Conservation (phyloP, 345 rosid genomes). For the Triadica sebifera region DNA sequence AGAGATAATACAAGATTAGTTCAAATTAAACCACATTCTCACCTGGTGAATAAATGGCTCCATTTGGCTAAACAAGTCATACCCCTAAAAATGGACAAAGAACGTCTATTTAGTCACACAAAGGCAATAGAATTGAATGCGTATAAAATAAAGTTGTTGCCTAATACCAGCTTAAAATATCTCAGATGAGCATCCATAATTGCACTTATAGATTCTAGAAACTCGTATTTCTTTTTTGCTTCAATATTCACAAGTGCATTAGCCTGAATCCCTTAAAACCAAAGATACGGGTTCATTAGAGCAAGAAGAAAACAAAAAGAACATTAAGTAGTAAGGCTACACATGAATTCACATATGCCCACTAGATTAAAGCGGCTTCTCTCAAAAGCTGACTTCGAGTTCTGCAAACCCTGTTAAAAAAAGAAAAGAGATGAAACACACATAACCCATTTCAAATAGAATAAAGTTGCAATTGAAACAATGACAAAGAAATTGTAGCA, state of each 20-base stretch:
- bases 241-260: constrained; percentile 71
- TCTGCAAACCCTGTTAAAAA: constrained; percentile 64
- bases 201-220: constrained; percentile 86
- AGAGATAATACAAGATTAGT: too few relatives aligned
- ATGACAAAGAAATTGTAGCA: background rate
- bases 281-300: constrained; percentile 35
- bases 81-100: constrained; percentile 54
- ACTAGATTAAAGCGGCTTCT: constrained; percentile 87
- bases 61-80: constrained; percentile 64
- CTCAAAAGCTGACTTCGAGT: constrained; percentile 85
- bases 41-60: constrained; percentile 92
- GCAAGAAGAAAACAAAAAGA: constrained; percentile 12
- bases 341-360: constrained; percentile 27
- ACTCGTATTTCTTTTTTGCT: constrained; percentile 83
- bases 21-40: constrained; percentile 10
- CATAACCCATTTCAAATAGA: background rate
- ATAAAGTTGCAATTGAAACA: background rate
- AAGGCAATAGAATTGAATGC: background rate
- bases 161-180: constrained; percentile 70
- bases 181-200: constrained; percentile 86
- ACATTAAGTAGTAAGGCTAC: constrained; percentile 7
- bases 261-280: constrained; percentile 76
- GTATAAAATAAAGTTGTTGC: constrained; percentile 10
- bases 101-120: constrained; percentile 20
- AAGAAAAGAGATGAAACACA: background rate